phyloP scores from a whole-genome alignment of 1,284 basidiomycete species.

The Austroboletus novae-zelandiae region DNA sequence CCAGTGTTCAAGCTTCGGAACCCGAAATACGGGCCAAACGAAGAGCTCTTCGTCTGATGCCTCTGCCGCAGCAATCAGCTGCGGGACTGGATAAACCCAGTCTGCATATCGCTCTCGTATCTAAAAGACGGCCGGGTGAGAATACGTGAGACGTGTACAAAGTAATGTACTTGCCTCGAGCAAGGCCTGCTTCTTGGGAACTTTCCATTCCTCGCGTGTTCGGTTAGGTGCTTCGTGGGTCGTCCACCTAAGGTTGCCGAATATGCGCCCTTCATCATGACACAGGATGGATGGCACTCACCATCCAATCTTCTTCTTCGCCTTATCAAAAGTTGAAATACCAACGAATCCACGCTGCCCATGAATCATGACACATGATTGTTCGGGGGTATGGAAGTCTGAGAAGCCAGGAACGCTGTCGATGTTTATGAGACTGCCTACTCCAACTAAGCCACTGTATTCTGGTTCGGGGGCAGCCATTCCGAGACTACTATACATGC shows the following conservation, averaged over 20 bases:
- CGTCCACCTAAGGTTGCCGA: conserved; percentile 27
- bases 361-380: conserved; percentile 30
- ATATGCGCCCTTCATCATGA: neutral
- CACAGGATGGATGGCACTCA: conserved; percentile 1
- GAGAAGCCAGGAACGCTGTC: conserved; percentile 23
- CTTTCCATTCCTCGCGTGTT: conserved; percentile 30
- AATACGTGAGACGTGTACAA: neutral
- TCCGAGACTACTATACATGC: conserved; percentile 25
- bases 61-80: conserved; percentile 24
- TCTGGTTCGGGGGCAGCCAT: conserved; percentile 20
- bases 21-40: conserved; percentile 24
- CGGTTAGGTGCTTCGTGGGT: conserved; percentile 27
- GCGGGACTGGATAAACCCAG: conserved; percentile 32
- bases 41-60: conserved; percentile 16
- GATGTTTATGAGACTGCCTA: conserved; percentile 22
- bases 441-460: conserved; percentile 31
- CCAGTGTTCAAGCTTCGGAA: conserved; percentile 26
- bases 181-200: conserved; percentile 22
- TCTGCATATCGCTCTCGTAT: conserved; percentile 25
- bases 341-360: conserved; percentile 31
- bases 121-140: conserved; percentile 8
- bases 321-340: conserved; percentile 27
- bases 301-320: conserved; percentile 26
- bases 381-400: conserved; percentile 17
- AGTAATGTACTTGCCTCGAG: conserved; percentile 11